Conservation (phyloP, 257 asterid species). For the Scutellaria baicalensis region DNA sequence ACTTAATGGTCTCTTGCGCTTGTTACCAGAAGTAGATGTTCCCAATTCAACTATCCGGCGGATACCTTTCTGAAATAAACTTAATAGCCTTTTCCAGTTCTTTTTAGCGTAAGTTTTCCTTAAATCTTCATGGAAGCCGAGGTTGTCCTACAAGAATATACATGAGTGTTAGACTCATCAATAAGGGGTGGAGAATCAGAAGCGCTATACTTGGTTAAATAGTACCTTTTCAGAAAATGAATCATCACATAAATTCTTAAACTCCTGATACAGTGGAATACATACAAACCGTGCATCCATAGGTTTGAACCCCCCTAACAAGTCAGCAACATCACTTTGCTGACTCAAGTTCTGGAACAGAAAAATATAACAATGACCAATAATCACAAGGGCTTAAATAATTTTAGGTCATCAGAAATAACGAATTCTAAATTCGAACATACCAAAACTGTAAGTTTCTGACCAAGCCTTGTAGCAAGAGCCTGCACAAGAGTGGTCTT, state of each 20-base stretch:
- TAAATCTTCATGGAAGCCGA: slow-evolving; percentile 27
- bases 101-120: slow-evolving; percentile 34
- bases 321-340: slow-evolving; percentile 90
- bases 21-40: slow-evolving; percentile 44
- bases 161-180: slow-evolving; percentile 1
- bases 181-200: background rate
- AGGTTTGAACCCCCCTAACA: slow-evolving; percentile 91
- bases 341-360: slow-evolving; percentile 84
- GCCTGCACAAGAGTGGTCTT: slow-evolving; percentile 95
- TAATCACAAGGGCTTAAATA: slow-evolving; percentile 6
- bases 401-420: background rate
- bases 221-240: slow-evolving; percentile 70
- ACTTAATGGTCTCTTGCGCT: slow-evolving; percentile 74
- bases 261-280: slow-evolving; percentile 75
- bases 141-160: slow-evolving; percentile 47
- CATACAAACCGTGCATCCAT: slow-evolving; percentile 70
- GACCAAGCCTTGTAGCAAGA: slow-evolving; percentile 68
- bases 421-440: slow-evolving; percentile 14
- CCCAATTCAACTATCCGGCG: slow-evolving; percentile 38
- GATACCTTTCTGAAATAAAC: slow-evolving; percentile 50
- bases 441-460: slow-evolving; percentile 91
- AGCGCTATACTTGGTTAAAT: background rate
- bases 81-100: slow-evolving; percentile 72
- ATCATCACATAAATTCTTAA: slow-evolving; percentile 44
- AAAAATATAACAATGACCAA: slow-evolving; percentile 13